Percentiles rank a stretch among this genome's conserved stretches.
phyloP scores from a whole-genome alignment of 805 yeast species.

The Wickerhamiella shivajii region DNA sequence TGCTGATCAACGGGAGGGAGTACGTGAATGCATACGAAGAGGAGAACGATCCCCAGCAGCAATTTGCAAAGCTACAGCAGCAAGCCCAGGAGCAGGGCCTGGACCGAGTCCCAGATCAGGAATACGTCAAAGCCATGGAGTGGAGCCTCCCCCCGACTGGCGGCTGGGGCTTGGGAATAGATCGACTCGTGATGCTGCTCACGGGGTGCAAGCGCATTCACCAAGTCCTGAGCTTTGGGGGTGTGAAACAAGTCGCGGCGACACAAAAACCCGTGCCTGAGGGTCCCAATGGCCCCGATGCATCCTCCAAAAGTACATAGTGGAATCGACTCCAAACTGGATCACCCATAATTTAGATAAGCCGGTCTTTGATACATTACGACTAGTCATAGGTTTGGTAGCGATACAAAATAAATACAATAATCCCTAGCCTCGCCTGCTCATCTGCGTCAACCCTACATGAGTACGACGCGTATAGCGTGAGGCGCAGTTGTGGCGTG shows the following conservation, averaged over 20 bases:
- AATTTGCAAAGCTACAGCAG: slow-evolving; percentile 41
- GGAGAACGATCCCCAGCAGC: slow-evolving; percentile 75
- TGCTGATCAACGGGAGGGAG: slow-evolving; percentile 68
- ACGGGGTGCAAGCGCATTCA: slow-evolving; percentile 45
- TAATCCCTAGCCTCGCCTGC: too few relatives aligned
- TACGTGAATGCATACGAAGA: slow-evolving; percentile 91
- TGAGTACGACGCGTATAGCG: too few relatives aligned
- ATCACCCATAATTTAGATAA: too few relatives aligned
- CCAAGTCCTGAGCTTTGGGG: slow-evolving; percentile 9
- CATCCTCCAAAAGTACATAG: too few relatives aligned
- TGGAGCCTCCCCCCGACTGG: slow-evolving; percentile 97
- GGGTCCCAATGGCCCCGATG: too few relatives aligned
- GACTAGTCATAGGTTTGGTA: too few relatives aligned
- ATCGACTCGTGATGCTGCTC: slow-evolving; percentile 69
- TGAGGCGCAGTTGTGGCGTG: too few relatives aligned
- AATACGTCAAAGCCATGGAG: slow-evolving; percentile 63
- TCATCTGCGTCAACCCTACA: too few relatives aligned
- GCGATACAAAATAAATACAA: too few relatives aligned
- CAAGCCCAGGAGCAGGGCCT: slow-evolving; percentile 41
- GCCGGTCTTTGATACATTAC: too few relatives aligned
- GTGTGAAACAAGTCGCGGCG: background rate
- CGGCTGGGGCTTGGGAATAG: slow-evolving; percentile 95
- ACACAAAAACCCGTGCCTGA: too few relatives aligned
- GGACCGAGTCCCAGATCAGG: slow-evolving; percentile 52
- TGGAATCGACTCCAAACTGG: too few relatives aligned